phyloP scores from a whole-genome alignment of 352 stramenopile genomes.

The Pythium sp. region DNA sequence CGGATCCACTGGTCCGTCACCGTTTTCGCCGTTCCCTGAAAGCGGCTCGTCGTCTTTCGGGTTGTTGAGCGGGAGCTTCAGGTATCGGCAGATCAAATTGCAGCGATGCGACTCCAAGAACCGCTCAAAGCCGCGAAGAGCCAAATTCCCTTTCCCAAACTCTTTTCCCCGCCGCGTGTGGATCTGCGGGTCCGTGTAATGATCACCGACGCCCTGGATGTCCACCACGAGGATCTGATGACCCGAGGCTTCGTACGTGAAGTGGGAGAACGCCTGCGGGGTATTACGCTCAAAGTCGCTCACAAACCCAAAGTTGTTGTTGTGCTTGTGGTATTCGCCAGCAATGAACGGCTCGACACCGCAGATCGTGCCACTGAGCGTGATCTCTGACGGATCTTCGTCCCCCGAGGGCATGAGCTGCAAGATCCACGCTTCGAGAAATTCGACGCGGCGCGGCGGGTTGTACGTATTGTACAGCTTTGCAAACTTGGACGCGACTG shows the following conservation, averaged over 20 bases:
- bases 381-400: conserved; percentile 35
- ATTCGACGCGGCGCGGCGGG: conserved; percentile 70
- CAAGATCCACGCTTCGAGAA: conserved; percentile 73
- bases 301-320: conserved; percentile 84
- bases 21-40: conserved; percentile 14
- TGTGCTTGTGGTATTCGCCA: conserved; percentile 82
- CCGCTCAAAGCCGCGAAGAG: conserved; percentile 61
- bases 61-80: conserved; percentile 72
- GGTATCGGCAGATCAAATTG: conserved; percentile 79
- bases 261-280: conserved; percentile 89
- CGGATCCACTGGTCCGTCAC: conserved; percentile 27
- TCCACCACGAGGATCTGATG: conserved; percentile 92
- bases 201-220: conserved; percentile 93
- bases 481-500: conserved; percentile 74
- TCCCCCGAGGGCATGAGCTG: conserved; percentile 47
- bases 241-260: conserved; percentile 90
- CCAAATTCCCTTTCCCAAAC: conserved; percentile 82
- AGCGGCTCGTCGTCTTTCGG: conserved; percentile 40
- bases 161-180: conserved; percentile 77
- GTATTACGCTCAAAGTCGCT: conserved; percentile 80
- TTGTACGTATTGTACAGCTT: conserved; percentile 83
- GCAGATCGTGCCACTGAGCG: conserved; percentile 66
- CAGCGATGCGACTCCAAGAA: conserved; percentile 78
- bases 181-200: conserved; percentile 96
- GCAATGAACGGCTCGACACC: conserved; percentile 77